Base-by-base conservation (phyloP, 371 early-diverging fungal genomes). In the Rhizopus arrhizus region DNA sequence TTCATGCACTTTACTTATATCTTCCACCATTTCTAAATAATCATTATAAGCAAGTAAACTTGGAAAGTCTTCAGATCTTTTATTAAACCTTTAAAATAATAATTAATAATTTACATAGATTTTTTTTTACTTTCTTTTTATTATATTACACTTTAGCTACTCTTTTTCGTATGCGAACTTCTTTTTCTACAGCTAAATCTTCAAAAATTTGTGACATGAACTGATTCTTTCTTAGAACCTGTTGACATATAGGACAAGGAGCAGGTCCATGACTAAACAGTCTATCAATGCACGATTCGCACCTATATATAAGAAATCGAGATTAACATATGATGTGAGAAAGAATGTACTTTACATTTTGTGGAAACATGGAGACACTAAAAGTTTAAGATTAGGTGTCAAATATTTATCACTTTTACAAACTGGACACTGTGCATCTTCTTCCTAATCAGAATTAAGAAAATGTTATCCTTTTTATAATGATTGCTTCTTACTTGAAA, bases 311-410 rank as follows among this genome's bases (percentile, higher is more conserved):
- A n/a, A 35, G 15, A 8, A 15, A 16, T 8, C 46, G 46, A 22
- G 22, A 22, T 22, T 22, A 22, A 22, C 22, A 22, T 22, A 22
- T 22, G 22, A 22, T 46, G 22, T 46, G n/a, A 46, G 33, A 29
- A 7, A 58, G 49, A 0, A 40, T 29, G 4, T 36, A 42, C 10
- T 36, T 59, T 85, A 95, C 94, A 98, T 92, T 76, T 93, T 96
- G 81, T 99, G 99, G 70, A 95, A 97, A 74, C 99, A 99, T 15
- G 97, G 96, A 47, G 94, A 92, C 16, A 97, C 96, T 38, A 95
- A 86, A 28, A 99, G 83, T 67, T 90, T 91, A 79, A 99, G 88
- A 63, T 86, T 85, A 12, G 95, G 95, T 64, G 95, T 96, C 45
- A 99, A 83, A 77, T 96, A 98, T 52, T 95, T 87, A 69, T 95